Percentiles rank a stretch among this genome's conserved stretches.
These are phyloP conservation scores for Phylloboletellus chloephorus DNA, from an alignment of 1,284 basidiomycete species.

Conservation along the genomic window DNA sequence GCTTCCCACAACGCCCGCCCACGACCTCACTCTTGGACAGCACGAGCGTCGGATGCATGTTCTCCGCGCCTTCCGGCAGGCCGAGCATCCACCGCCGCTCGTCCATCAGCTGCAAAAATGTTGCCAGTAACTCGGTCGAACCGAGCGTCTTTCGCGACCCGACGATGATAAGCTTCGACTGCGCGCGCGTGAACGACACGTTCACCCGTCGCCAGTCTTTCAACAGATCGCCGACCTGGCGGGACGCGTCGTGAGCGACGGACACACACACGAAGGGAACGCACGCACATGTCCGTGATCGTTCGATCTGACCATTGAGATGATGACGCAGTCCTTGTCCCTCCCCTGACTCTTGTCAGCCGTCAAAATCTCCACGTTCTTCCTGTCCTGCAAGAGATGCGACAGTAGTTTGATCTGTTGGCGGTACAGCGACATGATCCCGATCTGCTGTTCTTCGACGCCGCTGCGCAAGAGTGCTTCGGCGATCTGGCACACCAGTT, in stretches of 20 bases:
- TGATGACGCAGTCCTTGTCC: constrained; percentile 93
- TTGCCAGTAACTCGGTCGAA: constrained; percentile 53
- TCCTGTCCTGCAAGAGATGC: constrained; percentile 46
- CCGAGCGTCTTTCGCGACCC: constrained; percentile 76
- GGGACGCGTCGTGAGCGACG: not conserved
- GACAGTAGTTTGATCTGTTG: constrained; percentile 90
- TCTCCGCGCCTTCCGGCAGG: constrained; percentile 52
- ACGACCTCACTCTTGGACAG: constrained; percentile 9
- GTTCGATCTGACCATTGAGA: constrained; percentile 90
- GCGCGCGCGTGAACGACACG: constrained; percentile 92
- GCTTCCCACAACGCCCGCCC: constrained; percentile 17
- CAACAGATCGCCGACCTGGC: constrained; percentile 82
- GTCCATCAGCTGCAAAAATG: constrained; percentile 76
- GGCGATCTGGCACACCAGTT: constrained; percentile 57
- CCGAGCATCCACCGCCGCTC: constrained; percentile 62
- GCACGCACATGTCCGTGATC: constrained; percentile 59
- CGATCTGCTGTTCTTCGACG: constrained; percentile 67
- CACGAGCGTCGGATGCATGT: constrained; percentile 39
- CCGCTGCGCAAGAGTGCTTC: constrained; percentile 64
- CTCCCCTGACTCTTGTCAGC: constrained; percentile 95
- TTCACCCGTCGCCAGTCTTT: constrained; percentile 96
- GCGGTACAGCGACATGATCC: constrained; percentile 86
- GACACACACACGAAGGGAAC: not conserved
- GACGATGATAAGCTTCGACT: constrained; percentile 85
- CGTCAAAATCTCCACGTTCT: constrained; percentile 82